These are phyloP conservation scores for Ehretia macrophylla DNA, from an alignment of 257 asterid genomes.

Conservation along the genomic window DNA sequence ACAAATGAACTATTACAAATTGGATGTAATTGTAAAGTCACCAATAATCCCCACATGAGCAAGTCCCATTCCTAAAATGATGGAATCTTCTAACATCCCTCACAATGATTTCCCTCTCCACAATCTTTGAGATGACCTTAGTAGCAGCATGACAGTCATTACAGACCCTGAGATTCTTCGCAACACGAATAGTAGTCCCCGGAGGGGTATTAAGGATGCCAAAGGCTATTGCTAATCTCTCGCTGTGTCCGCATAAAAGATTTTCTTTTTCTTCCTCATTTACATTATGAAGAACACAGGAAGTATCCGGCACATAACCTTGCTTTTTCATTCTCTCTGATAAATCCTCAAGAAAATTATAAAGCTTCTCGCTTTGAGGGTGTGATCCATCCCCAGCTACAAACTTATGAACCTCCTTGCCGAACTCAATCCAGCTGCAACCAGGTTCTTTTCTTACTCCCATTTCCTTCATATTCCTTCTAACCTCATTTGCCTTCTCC, in stretches of 20 bases:
- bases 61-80: constrained; percentile 73
- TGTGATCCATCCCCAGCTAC: constrained; percentile 70
- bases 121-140: constrained; percentile 63
- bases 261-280: constrained; percentile 74
- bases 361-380: constrained; percentile 56
- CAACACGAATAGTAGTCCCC: constrained; percentile 60
- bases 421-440: constrained; percentile 78
- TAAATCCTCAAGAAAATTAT: constrained; percentile 39
- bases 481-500: constrained; percentile 58
- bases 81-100: constrained; percentile 88
- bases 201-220: constrained; percentile 74
- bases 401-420: constrained; percentile 66
- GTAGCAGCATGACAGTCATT: constrained; percentile 85
- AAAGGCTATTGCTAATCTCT: constrained; percentile 77
- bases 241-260: constrained; percentile 79
- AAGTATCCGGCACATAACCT: constrained; percentile 79
- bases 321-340: constrained; percentile 56
- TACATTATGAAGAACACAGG: constrained; percentile 83
- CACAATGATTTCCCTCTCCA: constrained; percentile 65
- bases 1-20: too few relatives aligned
- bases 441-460: constrained; percentile 84
- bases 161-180: constrained; percentile 84
- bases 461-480: constrained; percentile 58
- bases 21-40: constrained; percentile 10
- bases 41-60: constrained; percentile 95